Base-by-base conservation (phyloP, 306 rosid genomes). In the Cucumis cinereus region DNA sequence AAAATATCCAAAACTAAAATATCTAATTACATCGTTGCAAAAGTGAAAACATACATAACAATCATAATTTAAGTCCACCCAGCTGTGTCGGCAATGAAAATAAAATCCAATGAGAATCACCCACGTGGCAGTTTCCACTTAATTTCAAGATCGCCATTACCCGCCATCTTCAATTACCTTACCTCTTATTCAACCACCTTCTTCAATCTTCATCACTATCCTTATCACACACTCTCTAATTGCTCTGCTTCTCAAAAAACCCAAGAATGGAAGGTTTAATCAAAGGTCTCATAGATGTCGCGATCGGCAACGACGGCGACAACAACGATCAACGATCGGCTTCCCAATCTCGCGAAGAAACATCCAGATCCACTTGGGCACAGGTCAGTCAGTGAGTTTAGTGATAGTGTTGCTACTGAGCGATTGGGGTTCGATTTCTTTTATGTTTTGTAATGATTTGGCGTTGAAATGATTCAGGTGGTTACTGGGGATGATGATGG, bases 301-400 rank as follows among this genome's bases (percentile, higher is more conserved):
- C 78, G 17, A 81, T 93, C 75, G 93, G 88, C 26, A 80, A 38
- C 74, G n/a, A 24, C 70, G 77, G 77, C 68, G 53, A 3, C 63
- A 59, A 81, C 56, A 75, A 49, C 63, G 58, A 82, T 60, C 73
- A 80, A 22, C 75, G 83, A 3, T 75, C 78, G 8, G 74, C 66
- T 5, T 71, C 87, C 23, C 73, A 73, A 26, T 77, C 85, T 58
- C 85, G 81, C 0, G 89, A 85, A 14, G 87, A 89, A 7, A 87
- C 86, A 5, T 87, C 97, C 81, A 89, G 94, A 87, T 92, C 96
- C 75, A 81, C 84, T 61, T 93, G 97, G 97, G 88, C 92, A 1
- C 80, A 89, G 86, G 90, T 85, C 1, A 45, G 52, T 24, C 15
- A 24, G 40, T 38, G 16, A 23, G 23, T n/a, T 64, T 17, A 8